phyloP scores from a whole-genome alignment of 306 rosid species.

The Trifolium repens region DNA sequence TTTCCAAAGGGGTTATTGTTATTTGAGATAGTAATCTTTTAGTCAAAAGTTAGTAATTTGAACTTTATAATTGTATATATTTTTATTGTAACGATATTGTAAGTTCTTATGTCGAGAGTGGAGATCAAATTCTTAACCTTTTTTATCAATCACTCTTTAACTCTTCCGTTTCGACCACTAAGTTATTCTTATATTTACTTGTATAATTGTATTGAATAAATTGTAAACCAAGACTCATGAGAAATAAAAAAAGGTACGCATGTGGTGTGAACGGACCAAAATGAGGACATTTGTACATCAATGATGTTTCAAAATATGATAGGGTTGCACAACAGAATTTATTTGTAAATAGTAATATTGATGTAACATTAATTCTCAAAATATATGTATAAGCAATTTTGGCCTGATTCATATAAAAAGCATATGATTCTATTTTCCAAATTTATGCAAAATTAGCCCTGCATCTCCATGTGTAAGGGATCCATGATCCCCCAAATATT shows the following conservation, averaged over 20 bases:
- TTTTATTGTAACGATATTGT: too few relatives aligned
- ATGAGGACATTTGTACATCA: constrained; percentile 3
- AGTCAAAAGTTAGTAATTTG: neutral
- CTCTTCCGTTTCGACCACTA: too few relatives aligned
- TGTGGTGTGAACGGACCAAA: constrained; percentile 14
- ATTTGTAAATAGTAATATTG: constrained; percentile 10
- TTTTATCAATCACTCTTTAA: too few relatives aligned
- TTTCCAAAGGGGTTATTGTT: neutral
- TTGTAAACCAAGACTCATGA: neutral
- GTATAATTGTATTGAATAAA: neutral
- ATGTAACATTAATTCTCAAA: constrained; percentile 14
- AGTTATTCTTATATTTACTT: neutral
- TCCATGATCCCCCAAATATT: constrained; percentile 11
- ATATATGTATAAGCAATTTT: constrained; percentile 24
- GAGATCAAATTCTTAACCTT: too few relatives aligned
- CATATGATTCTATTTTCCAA: constrained; percentile 31
- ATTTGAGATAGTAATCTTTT: neutral
- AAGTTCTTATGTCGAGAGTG: too few relatives aligned
- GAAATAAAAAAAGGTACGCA: neutral
- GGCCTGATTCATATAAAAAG: constrained; percentile 21
- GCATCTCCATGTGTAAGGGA: constrained; percentile 35
- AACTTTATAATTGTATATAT: too few relatives aligned
- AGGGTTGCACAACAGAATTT: neutral
- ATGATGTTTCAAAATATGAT: constrained; percentile 21
- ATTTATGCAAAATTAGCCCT: constrained; percentile 12